Evolutionary conservation across 352 stramenopile species (phyloP).

Genomic region (Pythium dissotocum): DNA sequence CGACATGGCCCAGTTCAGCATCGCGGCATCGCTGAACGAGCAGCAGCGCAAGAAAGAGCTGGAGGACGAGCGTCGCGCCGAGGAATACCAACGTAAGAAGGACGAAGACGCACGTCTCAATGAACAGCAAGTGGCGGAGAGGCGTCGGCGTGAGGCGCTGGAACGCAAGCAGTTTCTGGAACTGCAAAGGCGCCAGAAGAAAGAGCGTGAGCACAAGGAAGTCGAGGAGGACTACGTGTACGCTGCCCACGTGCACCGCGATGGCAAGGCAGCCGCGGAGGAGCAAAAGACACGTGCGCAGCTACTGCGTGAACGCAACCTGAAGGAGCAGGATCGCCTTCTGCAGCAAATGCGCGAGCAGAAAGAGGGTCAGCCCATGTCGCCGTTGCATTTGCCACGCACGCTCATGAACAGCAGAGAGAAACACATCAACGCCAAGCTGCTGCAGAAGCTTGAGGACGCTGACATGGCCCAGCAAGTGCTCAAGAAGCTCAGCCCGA

Average conservation of each 20-base stretch:
- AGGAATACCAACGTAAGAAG: conserved; percentile 68
- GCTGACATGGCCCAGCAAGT: conserved; percentile 54
- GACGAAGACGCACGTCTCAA: conserved; percentile 35
- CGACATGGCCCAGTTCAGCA: conserved; percentile 38
- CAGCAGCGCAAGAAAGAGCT: conserved; percentile 51
- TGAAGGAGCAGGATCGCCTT: conserved; percentile 59
- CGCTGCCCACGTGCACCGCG: conserved; percentile 47
- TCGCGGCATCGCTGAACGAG: conserved; percentile 46
- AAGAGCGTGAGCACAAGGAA: conserved; percentile 56
- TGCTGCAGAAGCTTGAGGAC: conserved; percentile 70
- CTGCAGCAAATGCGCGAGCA: conserved; percentile 68
- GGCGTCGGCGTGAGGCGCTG: conserved; percentile 44
- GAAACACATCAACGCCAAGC: conserved; percentile 58
- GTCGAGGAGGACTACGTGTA: conserved; percentile 64
- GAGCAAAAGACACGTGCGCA: conserved; percentile 44
- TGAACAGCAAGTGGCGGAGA: conserved; percentile 35
- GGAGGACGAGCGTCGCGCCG: conserved; percentile 55
- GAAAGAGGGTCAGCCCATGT: conserved; percentile 45
- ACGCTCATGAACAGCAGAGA: conserved; percentile 70
- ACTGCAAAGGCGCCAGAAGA: conserved; percentile 47
- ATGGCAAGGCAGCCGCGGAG: conserved; percentile 43
- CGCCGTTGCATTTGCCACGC: conserved; percentile 53
- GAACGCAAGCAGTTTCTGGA: conserved; percentile 60
- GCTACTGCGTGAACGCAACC: conserved; percentile 47
- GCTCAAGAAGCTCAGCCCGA: conserved; percentile 60